Evolutionary conservation across 2,329 filamentous ascomycete genomes (phyloP), one percentile per base, ranked within the genome.

Genomic region (Rutstroemia sp.): DNA sequence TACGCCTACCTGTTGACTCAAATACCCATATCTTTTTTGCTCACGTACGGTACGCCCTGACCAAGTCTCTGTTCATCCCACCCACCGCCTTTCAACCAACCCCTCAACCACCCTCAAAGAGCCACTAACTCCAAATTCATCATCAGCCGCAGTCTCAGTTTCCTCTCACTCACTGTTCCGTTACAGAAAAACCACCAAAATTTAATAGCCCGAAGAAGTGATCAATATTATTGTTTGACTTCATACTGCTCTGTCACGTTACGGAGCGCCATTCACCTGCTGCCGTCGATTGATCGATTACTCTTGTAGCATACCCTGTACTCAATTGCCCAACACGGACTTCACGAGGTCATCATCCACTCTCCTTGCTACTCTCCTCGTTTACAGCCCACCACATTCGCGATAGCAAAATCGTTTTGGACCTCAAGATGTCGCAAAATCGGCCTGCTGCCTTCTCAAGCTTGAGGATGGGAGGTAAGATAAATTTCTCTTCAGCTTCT

Each of bases 401-500:
- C 71, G 68, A 73, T 75, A 67, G 51, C 61, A 59, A 60, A 54
- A 48, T 58, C 58, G 62, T 65, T 66, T 70, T 65, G 68, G 64
- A 59, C 63, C 60, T 61, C 64, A 75, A 66, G 41, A 95, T 96
- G 91, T 91, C 89, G 80, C 87, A 91, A 76, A 94, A 87, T 78
- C 83, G 92, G 79, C 88, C 92, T 74, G 88, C 89, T 80, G 87
- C 90, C 71, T 96, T 97, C 77, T 81, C 80, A 60, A 84, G 81
- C 72, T 76, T 97, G 79, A 89, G 92, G 78, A 96, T 97, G 91
- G 94, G 92, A 84, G 94, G 92, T 96, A 81, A 86, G 67, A 61
- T 50, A 55, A 34, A 41, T 17, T 25, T 44, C 17, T 23, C 23
- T 37, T 44, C 63, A 53, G 53, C 59, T 57, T 46, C 49, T 65